Percentiles rank a stretch among this genome's conserved stretches.
Evolutionary conservation across 768 basidiomycete genomes (phyloP).

Genomic region (Tricholoma saponaceum): DNA sequence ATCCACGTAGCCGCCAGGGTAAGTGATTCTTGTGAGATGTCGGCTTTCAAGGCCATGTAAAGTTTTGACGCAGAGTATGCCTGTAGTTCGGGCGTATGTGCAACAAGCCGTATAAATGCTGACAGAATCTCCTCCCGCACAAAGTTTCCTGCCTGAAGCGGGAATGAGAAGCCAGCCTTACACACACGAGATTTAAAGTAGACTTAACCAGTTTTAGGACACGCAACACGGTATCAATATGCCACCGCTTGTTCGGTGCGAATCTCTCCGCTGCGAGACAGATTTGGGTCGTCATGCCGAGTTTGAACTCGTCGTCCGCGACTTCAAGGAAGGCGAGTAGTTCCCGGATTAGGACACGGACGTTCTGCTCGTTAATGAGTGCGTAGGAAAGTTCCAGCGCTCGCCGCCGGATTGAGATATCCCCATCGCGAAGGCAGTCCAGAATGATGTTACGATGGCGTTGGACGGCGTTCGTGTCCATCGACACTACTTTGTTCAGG

Average conservation of each 20-base stretch:
- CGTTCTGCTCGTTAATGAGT: slow-evolving; percentile 91
- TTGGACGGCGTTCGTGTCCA: slow-evolving; percentile 98
- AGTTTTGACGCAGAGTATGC: slow-evolving; percentile 91
- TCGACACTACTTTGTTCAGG: slow-evolving; percentile 94
- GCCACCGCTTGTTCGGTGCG: slow-evolving; percentile 98
- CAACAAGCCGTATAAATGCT: slow-evolving; percentile 91
- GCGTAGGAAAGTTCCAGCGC: slow-evolving; percentile 97
- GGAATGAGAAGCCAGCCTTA: slow-evolving; percentile 1
- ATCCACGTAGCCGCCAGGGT: slow-evolving; percentile 94
- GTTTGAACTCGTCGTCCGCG: slow-evolving; percentile 98
- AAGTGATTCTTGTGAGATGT: slow-evolving; percentile 95
- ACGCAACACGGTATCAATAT: slow-evolving; percentile 94
- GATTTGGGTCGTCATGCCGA: slow-evolving; percentile 96
- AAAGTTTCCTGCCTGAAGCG: slow-evolving; percentile 86
- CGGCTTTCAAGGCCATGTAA: slow-evolving; percentile 80
- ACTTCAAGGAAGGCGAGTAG: slow-evolving; percentile 95
- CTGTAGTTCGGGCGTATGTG: slow-evolving; percentile 96
- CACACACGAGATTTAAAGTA: not conserved
- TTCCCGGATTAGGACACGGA: slow-evolving; percentile 88
- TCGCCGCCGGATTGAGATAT: slow-evolving; percentile 95
- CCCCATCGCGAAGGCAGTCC: slow-evolving; percentile 98
- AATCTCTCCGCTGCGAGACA: slow-evolving; percentile 93
- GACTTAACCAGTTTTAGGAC: slow-evolving; percentile 80
- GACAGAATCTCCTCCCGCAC: slow-evolving; percentile 96
- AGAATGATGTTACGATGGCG: slow-evolving; percentile 97